Evolutionary conservation across 2,329 filamentous ascomycete species (phyloP).

Genomic region (Apiospora koreana): DNA sequence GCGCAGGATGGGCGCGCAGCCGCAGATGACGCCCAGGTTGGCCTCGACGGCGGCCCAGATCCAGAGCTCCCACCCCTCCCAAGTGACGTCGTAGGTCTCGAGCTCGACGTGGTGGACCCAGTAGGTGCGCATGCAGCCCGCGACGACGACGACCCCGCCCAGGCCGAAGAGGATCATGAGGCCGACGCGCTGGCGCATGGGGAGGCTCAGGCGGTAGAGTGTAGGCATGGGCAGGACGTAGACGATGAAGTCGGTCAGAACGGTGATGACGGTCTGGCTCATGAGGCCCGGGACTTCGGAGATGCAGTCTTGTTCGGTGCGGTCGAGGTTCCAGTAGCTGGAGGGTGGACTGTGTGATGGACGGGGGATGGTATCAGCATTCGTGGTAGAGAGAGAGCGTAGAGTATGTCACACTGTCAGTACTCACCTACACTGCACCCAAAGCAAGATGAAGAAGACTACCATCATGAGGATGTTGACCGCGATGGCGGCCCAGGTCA

Average conservation of each 20-base stretch:
- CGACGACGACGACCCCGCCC: slow-evolving; percentile 38
- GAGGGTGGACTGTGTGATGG: slow-evolving; percentile 22
- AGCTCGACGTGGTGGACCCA: slow-evolving; percentile 34
- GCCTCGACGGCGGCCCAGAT: slow-evolving; percentile 44
- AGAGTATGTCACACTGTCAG: no score
- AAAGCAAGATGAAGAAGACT: slow-evolving; percentile 37
- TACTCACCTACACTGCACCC: slow-evolving; percentile 38
- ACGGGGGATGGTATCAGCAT: no score
- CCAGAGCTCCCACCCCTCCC: slow-evolving; percentile 42
- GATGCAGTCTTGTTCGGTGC: slow-evolving; percentile 26
- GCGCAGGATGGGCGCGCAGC: slow-evolving; percentile 38
- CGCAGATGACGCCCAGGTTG: slow-evolving; percentile 43
- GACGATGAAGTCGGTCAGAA: slow-evolving; percentile 36
- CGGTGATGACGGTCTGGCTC: slow-evolving; percentile 34
- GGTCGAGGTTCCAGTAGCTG: slow-evolving; percentile 31
- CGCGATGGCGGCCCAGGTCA: slow-evolving; percentile 29
- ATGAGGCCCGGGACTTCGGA: slow-evolving; percentile 30
- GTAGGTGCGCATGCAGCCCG: slow-evolving; percentile 38
- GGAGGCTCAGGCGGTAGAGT: slow-evolving; percentile 33
- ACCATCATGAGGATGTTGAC: slow-evolving; percentile 30
- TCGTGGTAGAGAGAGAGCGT: no score
- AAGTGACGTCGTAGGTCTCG: slow-evolving; percentile 41
- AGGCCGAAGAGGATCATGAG: slow-evolving; percentile 39
- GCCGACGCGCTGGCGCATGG: slow-evolving; percentile 33
- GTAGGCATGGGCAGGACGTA: slow-evolving; percentile 39